Evolutionary conservation across 352 stramenopile species (phyloP).

Genomic region (Phytophthora sp.): DNA sequence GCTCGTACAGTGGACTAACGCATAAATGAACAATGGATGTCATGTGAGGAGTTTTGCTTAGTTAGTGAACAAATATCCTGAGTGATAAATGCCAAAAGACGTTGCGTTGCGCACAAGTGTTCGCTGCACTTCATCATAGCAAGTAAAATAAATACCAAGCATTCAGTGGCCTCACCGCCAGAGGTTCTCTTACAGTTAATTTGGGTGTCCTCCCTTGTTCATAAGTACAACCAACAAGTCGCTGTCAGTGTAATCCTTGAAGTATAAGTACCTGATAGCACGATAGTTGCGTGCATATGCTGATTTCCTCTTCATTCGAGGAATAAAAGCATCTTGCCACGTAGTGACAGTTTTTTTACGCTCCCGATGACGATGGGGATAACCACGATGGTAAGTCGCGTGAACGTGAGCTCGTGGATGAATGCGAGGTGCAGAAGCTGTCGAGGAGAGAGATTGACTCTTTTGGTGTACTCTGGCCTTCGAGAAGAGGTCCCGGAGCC

Average conservation of each 20-base stretch:
- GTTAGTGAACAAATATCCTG: too few relatives aligned
- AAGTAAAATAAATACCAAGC: neutral
- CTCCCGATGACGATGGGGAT: constrained; percentile 31
- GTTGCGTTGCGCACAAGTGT: too few relatives aligned
- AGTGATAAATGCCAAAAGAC: too few relatives aligned
- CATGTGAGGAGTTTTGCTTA: too few relatives aligned
- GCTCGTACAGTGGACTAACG: neutral
- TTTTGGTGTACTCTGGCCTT: constrained; percentile 38
- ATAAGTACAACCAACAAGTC: constrained; percentile 12
- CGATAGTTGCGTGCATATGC: constrained; percentile 10
- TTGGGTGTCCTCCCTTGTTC: too few relatives aligned
- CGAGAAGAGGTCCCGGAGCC: constrained; percentile 18
- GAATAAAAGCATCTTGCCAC: constrained; percentile 20
- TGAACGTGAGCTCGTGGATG: constrained; percentile 35
- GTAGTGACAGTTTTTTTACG: constrained; percentile 10
- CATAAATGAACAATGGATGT: neutral
- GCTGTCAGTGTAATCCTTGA: neutral
- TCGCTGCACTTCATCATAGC: too few relatives aligned
- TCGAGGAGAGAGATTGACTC: constrained; percentile 50
- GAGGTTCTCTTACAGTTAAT: too few relatives aligned
- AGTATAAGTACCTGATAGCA: constrained; percentile 2
- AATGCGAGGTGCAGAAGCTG: constrained; percentile 44
- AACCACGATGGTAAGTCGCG: constrained; percentile 28
- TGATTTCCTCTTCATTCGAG: constrained; percentile 37
- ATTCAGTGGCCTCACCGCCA: too few relatives aligned